Evolutionary conservation across 2,329 filamentous ascomycete genomes (phyloP).

Genomic region (Mycocentrospora acerina): DNA sequence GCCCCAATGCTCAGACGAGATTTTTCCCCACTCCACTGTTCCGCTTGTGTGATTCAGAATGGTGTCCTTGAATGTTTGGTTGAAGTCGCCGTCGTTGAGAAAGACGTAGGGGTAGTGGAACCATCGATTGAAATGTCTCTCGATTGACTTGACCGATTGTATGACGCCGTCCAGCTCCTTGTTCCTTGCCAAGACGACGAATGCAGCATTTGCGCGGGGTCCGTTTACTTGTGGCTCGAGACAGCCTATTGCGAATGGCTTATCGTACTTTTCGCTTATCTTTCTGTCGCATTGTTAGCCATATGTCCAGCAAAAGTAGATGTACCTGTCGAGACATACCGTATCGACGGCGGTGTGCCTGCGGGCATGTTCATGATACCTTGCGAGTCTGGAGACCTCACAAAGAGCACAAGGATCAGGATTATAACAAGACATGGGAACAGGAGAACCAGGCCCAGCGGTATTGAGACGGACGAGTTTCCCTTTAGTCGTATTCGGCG

Average conservation of each 20-base stretch:
- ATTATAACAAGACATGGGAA: slow-evolving; percentile 91
- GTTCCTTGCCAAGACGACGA: slow-evolving; percentile 93
- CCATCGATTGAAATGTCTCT: slow-evolving; percentile 98
- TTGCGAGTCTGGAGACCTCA: slow-evolving; percentile 81
- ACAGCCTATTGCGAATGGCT: slow-evolving; percentile 91
- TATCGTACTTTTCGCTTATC: slow-evolving; percentile 97
- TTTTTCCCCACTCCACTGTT: slow-evolving; percentile 89
- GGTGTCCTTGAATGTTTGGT: slow-evolving; percentile 86
- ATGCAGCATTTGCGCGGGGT: slow-evolving; percentile 88
- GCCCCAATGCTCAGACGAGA: slow-evolving; percentile 89
- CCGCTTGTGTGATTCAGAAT: slow-evolving; percentile 88
- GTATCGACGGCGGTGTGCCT: slow-evolving; percentile 83
- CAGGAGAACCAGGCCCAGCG: slow-evolving; percentile 85
- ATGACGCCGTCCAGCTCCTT: slow-evolving; percentile 96
- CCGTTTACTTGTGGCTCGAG: slow-evolving; percentile 72
- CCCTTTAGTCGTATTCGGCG: slow-evolving; percentile 84
- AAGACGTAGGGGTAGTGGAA: slow-evolving; percentile 99
- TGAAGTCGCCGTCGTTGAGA: slow-evolving; percentile 96
- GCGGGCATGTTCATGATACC: slow-evolving; percentile 84
- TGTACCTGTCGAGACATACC: slow-evolving; percentile 56
- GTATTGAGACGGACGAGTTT: slow-evolving; percentile 90
- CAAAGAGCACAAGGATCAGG: slow-evolving; percentile 85
- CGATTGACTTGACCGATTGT: slow-evolving; percentile 95
- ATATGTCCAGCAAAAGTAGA: not conserved
- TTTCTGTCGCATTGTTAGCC: slow-evolving; percentile 60